Evolutionary conservation across 768 basidiomycete species (phyloP), one percentile per base, ranked within the genome.

Genomic region (Fomitopsis pulvina): DNA sequence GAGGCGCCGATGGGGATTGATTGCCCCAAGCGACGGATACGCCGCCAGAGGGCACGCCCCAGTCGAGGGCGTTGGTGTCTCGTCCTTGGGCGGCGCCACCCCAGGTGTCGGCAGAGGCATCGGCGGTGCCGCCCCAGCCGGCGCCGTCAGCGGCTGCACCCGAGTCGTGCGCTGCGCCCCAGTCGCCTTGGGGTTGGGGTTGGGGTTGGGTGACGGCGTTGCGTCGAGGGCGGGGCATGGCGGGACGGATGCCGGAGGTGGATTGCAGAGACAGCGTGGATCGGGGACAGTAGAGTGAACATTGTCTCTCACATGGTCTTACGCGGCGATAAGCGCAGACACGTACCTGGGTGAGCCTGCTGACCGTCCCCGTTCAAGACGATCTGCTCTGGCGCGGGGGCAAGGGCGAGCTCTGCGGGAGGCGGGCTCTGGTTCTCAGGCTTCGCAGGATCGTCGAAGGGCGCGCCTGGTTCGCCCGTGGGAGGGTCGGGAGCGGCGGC

Each of bases 321-420:
- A 46, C 18, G 30, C 10, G 45, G 45, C 20, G 45, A 46, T 46
- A 46, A 46, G 45, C 45, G 45, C 45, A 46, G 30, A 12, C 7
- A 46, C 45, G 26, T 46, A 46, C 45, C 45, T 46, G 45, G 45
- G 10, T 10, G 18, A 29, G 8, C 45, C 45, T 34, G 45, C 45
- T 46, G 45, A 46, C 45, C 20, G 6, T 21, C 30, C 18, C 14
- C 45, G 20, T 3, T 26, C 22, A 32, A 29, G 25, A 46, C 12
- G 25, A 37, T 37, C 20, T 12, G 14, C 34, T 4, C 34, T 6
- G 34, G 14, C 14, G 14, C 34, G 34, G 34, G 18, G 5, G 34
- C 14, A 37, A 37, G 5, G 34, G 14, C 34, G 5, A 37, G 14
- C 34, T 12, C 34, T 37, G 34, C 8, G 16, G 30, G 34, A 16